phyloP scores from a whole-genome alignment of 768 basidiomycete species.

The Naganishia vaughanmartiniae region DNA sequence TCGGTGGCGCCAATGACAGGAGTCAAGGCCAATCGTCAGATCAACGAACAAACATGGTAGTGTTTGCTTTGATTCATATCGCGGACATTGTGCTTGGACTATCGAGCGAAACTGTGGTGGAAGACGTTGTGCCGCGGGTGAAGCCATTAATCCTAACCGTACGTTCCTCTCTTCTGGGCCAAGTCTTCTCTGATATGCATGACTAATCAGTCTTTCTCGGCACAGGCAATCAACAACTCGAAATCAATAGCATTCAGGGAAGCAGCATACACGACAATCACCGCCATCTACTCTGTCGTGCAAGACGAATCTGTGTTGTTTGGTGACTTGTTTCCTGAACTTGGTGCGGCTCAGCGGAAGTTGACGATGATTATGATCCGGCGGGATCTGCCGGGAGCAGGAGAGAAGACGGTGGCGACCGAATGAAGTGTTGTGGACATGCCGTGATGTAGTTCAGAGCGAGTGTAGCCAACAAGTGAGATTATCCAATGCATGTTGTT shows the following conservation, averaged over 20 bases:
- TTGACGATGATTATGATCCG: conserved; percentile 21
- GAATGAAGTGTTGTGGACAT: not conserved
- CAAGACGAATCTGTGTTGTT: not conserved
- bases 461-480: too few species aligned
- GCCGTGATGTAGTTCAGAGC: too few species aligned
- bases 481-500: too few species aligned
- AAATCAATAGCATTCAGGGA: conserved; percentile 18
- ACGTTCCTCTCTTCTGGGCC: not conserved
- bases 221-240: conserved; percentile 14
- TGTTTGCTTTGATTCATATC: conserved; percentile 17
- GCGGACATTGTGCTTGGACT: not conserved
- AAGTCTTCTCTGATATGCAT: not conserved
- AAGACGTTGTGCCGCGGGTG: not conserved
- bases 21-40: not conserved
- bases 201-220: not conserved
- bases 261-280: conserved; percentile 17
- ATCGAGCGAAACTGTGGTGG: not conserved
- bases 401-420: not conserved
- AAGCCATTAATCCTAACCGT: conserved; percentile 14
- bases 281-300: conserved; percentile 7
- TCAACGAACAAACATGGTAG: not conserved
- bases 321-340: conserved; percentile 14
- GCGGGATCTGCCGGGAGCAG: conserved; percentile 22
- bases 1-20: not conserved
- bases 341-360: conserved; percentile 23